A percentile compares a stretch with the other conserved stretches of the same genome.
Evolutionary conservation across 331 rosid genomes (phyloP).

Genomic region (Quercus phellos): DNA sequence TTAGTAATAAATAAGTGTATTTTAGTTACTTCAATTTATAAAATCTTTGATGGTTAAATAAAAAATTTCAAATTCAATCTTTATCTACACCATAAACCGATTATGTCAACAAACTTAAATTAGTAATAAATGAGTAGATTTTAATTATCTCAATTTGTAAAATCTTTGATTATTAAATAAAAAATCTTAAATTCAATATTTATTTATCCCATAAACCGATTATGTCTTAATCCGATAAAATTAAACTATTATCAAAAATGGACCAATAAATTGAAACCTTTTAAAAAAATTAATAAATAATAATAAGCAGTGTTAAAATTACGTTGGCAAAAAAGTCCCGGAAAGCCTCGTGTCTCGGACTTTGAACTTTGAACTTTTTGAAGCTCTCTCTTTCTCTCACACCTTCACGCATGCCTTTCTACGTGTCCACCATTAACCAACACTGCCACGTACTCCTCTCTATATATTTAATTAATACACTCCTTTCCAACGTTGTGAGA

Average conservation of each 20-base stretch:
- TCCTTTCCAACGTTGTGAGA: too few species aligned
- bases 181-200: accelerated
- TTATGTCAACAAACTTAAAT: too few species aligned
- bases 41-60: accelerated
- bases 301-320: too few species aligned
- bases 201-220: accelerated
- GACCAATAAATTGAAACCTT: accelerated
- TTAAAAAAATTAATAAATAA: too few species aligned
- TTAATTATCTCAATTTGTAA: accelerated
- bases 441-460: too few species aligned
- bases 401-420: too few species aligned
- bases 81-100: accelerated
- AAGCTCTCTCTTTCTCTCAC: too few species aligned
- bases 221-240: accelerated
- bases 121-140: accelerated
- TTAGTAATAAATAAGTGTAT: accelerated
- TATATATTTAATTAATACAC: too few species aligned
- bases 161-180: accelerated
- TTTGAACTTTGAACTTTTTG: too few species aligned
- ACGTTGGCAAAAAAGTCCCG: too few species aligned
- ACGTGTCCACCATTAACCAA: too few species aligned
- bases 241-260: accelerated
- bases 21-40: accelerated
- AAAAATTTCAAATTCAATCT: accelerated
- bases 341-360: too few species aligned